Evolutionary conservation across 2,329 filamentous ascomycete species (phyloP).

Genomic region (Pseudogymnoascus sp.): DNA sequence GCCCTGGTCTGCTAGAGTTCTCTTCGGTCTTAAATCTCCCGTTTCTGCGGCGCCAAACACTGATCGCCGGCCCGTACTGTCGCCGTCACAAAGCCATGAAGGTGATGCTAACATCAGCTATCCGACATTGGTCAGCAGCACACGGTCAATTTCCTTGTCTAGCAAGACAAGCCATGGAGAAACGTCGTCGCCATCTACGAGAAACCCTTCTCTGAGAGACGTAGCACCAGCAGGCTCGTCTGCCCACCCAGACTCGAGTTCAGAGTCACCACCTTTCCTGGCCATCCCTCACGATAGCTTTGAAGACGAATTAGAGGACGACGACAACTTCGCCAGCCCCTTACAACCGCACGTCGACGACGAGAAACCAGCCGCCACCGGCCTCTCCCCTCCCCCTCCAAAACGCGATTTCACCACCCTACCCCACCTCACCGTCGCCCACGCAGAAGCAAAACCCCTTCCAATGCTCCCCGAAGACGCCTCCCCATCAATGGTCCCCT

Average conservation of each 20-base stretch:
- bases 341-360: conserved; percentile 16
- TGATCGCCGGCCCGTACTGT: conserved; percentile 21
- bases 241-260: not conserved
- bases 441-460: conserved; percentile 23
- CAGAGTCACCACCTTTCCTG: not conserved
- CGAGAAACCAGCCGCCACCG: conserved; percentile 21
- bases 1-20: conserved; percentile 24
- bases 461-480: conserved; percentile 22
- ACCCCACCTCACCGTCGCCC: conserved; percentile 9
- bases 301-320: conserved; percentile 45
- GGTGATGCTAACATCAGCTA: conserved; percentile 13
- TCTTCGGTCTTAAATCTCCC: conserved; percentile 24
- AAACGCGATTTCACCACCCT: not conserved
- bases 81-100: conserved; percentile 16
- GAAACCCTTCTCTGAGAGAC: not conserved
- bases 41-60: conserved; percentile 10
- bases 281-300: conserved; percentile 40
- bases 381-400: conserved; percentile 23
- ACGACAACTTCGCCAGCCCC: conserved; percentile 53
- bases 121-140: conserved; percentile 10
- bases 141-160: not conserved
- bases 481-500: conserved; percentile 10
- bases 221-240: not conserved
- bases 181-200: not conserved
- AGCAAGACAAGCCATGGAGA: not conserved